Base-by-base conservation (phyloP, 768 basidiomycete genomes). In the Postia placenta region DNA sequence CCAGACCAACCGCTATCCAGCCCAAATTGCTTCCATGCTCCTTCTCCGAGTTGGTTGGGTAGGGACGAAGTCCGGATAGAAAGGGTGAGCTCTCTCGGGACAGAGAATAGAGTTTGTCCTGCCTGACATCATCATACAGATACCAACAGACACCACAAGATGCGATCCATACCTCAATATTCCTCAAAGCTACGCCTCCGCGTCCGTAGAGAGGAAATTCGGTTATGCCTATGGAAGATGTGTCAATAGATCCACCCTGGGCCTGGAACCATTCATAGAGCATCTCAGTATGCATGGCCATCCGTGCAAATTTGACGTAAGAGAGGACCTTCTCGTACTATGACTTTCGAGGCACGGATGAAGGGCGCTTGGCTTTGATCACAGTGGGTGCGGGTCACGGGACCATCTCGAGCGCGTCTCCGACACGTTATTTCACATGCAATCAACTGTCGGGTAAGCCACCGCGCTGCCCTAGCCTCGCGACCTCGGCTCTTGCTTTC, bases 1-100 rank as follows among this genome's bases (percentile, higher is more conserved):
- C 87, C 86, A 1, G 77, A 71, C 96, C 96, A 99, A 6, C 92
- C 84, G 48, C 76, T 67, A 44, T 84, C 72, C 50, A 97, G 64
- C 17, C 69, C 66, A 48, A 70, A 64, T 20, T 63, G 65, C 54
- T 69, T 78, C 93, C 93, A 97, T 25, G 74, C 75, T 11, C 74
- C 71, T 5, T 67, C 44, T 15, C 85, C 82, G 40, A 97, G 73
- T 2, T 72, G 69, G 14, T 64, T 45, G 1, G 81, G 83, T 1
- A 98, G 75, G 1, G 65, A 47, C 1, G 86, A 91, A 2, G 90
- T 93, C 23, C 81, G 78, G 4, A 82, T 84, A 0, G 92, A 91
- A 9, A 99, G 76, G 1, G 88, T 80, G 45, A 93, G 61, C 14
- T 72, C 60, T 14, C 89, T 79, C 1, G 95, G 96, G 15, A 97